Conservation (phyloP, 768 basidiomycete species). For the Pholiota conissans region DNA sequence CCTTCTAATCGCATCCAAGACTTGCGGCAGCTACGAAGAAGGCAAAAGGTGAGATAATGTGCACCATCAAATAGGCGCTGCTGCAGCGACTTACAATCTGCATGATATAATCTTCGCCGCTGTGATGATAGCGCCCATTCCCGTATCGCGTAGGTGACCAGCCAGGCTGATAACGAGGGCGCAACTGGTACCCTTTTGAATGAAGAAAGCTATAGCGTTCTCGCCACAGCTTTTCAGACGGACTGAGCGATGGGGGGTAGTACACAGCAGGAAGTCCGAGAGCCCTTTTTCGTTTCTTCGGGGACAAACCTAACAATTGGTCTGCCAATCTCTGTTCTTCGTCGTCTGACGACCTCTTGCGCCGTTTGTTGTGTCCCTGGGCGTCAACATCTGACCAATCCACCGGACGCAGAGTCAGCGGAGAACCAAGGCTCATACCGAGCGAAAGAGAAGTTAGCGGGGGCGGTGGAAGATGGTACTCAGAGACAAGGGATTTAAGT, state of each 20-base stretch:
- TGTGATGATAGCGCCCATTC: slow-evolving; percentile 21
- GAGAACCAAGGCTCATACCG: slow-evolving; percentile 13
- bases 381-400: slow-evolving; percentile 26
- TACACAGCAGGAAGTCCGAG: slow-evolving; percentile 17
- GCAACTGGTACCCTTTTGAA: slow-evolving; percentile 25
- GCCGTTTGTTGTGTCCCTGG: slow-evolving; percentile 17
- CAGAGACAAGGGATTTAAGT: slow-evolving; percentile 4
- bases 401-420: slow-evolving; percentile 24
- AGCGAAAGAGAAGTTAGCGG: slow-evolving; percentile 5
- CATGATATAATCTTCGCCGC: slow-evolving; percentile 28
- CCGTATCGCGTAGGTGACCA: slow-evolving; percentile 24
- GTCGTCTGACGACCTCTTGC: slow-evolving; percentile 14
- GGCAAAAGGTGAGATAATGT: not conserved
- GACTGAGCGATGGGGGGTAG: slow-evolving; percentile 23
- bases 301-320: slow-evolving; percentile 5
- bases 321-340: slow-evolving; percentile 7
- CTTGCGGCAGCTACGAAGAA: slow-evolving; percentile 21
- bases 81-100: slow-evolving; percentile 26
- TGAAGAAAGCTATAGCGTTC: slow-evolving; percentile 26
- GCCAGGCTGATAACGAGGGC: slow-evolving; percentile 26
- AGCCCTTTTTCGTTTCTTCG: slow-evolving; percentile 13
- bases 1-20: slow-evolving; percentile 26
- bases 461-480: slow-evolving; percentile 1
- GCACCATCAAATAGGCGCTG: not conserved
- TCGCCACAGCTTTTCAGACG: slow-evolving; percentile 27